Evolutionary conservation across 2,329 filamentous ascomycete species (phyloP).

Genomic region (Claviceps sp.): DNA sequence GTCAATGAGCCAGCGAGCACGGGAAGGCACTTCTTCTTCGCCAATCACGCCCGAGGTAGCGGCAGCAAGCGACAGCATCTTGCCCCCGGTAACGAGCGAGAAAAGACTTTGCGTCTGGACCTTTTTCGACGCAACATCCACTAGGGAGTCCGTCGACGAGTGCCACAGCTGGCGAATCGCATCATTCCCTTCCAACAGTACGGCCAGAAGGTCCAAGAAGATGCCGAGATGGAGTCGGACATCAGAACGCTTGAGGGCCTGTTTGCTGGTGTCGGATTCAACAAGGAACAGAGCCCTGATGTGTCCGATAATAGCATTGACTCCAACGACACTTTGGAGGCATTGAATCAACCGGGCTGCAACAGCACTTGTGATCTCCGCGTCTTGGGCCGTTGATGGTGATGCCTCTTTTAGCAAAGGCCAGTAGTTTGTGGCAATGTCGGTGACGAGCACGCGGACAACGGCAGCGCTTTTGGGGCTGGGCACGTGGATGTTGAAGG

Average conservation of each 20-base stretch:
- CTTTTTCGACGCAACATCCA: conserved; percentile 15
- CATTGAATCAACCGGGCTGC: conserved; percentile 41
- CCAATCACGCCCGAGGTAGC: conserved; percentile 41
- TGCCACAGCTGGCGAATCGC: conserved; percentile 26
- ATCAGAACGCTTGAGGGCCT: conserved; percentile 26
- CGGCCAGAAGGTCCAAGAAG: conserved; percentile 29
- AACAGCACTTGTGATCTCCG: conserved; percentile 1
- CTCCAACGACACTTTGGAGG: conserved; percentile 58
- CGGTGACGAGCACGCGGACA: conserved; percentile 57
- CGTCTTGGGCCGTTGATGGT: conserved; percentile 4
- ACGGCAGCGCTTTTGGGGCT: conserved; percentile 60
- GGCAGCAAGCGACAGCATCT: conserved; percentile 35
- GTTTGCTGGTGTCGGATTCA: conserved; percentile 27
- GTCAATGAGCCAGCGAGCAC: conserved; percentile 46
- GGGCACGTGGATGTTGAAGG: conserved; percentile 27
- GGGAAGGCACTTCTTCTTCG: conserved; percentile 13
- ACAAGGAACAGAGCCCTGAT: conserved; percentile 46
- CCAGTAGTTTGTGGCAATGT: conserved; percentile 79
- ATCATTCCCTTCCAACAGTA: conserved; percentile 25
- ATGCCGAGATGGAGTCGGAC: conserved; percentile 29
- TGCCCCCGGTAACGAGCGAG: conserved; percentile 33
- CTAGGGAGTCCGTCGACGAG: conserved; percentile 13
- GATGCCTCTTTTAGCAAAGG: conserved; percentile 37
- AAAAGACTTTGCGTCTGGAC: conserved; percentile 24
- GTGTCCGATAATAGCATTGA: conserved; percentile 64